Evolutionary conservation across 768 basidiomycete genomes (phyloP), one percentile per base, ranked within the genome.

Genomic region (Pleurotus djamor): DNA sequence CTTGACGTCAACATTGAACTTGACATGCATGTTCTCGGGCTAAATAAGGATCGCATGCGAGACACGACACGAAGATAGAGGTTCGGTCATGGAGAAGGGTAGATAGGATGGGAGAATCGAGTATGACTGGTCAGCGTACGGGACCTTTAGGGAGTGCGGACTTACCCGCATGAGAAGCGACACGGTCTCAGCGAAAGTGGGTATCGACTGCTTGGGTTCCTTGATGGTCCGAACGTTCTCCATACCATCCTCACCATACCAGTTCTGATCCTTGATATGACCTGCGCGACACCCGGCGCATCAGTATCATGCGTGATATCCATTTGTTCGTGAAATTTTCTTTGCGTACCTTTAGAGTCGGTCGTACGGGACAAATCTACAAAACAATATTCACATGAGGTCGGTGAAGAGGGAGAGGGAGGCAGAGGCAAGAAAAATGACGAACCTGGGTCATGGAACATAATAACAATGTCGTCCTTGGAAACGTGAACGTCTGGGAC

Each of bases 391-490:
- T 63, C 59, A 59, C 48, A 56, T 62, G 63, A 68, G 65, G 66
- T 37, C 28, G 55, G 61, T 7, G 55, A n/a, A 21, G 6, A 52
- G 34, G 34, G 45, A 60, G 50, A 48, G 44, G 21, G 60, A 28
- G 68, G 66, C 55, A 64, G 50, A 43, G 64, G 56, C 21, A 28
- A 28, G 21, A 65, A 61, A 36, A 59, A 61, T 66, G 54, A 64
- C 79, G 65, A 65, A 90, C 87, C 83, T 13, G 94, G 91, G 72
- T 98, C 96, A 73, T 99, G 96, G 76, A 96, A 98, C 92, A 98
- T 93, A 50, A 98, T 74, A 36, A 98, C 89, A 43, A 92, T 84
- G 68, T 86, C 82, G 72, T 99, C 96, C 63, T 77, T 75, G 37
- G 96, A 93, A 67, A 96, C 89, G 74, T 98, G 96, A 67, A 98